Evolutionary conservation across 2,329 filamentous ascomycete species (phyloP).

Genomic region (Pseudogymnoascus sp.): DNA sequence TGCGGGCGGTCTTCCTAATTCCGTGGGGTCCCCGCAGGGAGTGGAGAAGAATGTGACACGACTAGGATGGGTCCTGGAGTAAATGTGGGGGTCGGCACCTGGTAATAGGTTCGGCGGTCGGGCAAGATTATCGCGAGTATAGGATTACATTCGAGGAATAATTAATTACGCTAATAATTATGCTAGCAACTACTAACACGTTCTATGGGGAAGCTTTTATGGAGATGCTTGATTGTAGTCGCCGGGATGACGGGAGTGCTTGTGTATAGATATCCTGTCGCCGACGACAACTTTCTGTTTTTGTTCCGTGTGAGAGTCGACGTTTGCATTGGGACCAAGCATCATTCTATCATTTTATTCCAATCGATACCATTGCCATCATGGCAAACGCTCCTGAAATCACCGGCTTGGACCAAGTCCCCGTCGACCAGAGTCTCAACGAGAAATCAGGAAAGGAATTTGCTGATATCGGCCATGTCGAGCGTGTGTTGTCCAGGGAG

Average conservation of each 20-base stretch:
- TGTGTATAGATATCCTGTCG: background rate
- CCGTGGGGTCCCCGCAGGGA: background rate
- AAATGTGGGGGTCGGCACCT: background rate
- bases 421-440: background rate
- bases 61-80: background rate
- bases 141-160: constrained; percentile 1
- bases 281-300: background rate
- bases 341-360: background rate
- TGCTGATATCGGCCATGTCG: constrained; percentile 34
- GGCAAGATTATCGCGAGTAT: background rate
- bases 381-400: constrained; percentile 4
- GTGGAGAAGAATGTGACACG: background rate
- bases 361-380: background rate
- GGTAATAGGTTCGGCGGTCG: background rate
- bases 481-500: constrained; percentile 36
- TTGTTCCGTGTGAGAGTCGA: background rate
- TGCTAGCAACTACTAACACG: background rate
- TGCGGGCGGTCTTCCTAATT: background rate
- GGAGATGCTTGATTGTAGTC: background rate
- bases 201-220: background rate
- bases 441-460: background rate
- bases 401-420: background rate
- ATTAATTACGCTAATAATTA: constrained; percentile 1
- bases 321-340: background rate
- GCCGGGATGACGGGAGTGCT: background rate